phyloP scores from a whole-genome alignment of 345 rosid species.

The Luvunga scandens region DNA sequence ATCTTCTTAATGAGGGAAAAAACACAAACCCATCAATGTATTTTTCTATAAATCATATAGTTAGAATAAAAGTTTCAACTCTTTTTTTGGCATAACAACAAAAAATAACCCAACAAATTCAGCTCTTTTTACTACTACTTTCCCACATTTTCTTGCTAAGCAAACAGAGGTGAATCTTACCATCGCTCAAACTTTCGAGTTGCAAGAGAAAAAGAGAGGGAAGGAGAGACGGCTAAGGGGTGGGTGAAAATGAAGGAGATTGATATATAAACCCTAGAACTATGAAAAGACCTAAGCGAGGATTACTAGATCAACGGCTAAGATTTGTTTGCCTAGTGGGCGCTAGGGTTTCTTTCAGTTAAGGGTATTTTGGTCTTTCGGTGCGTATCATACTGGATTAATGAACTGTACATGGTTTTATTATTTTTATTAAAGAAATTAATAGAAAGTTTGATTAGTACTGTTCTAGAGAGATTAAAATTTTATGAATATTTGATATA shows the following conservation, averaged over 20 bases:
- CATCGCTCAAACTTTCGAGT: constrained; percentile 26
- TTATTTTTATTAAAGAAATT: too few relatives aligned
- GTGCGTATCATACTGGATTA: too few relatives aligned
- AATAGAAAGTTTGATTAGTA: background rate
- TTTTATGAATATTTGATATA: too few relatives aligned
- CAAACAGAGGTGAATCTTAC: constrained; percentile 11
- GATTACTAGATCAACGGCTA: constrained; percentile 21
- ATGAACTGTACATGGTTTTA: too few relatives aligned
- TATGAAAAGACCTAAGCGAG: background rate
- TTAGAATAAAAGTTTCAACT: background rate
- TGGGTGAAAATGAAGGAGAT: background rate
- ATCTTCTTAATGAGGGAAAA: background rate
- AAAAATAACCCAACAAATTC: background rate
- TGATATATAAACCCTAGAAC: constrained; percentile 23
- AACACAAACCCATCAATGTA: background rate
- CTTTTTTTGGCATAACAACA: background rate
- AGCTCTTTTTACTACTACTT: background rate
- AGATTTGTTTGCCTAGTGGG: background rate
- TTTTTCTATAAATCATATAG: background rate
- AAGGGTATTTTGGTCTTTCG: constrained; percentile 8
- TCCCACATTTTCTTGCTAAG: background rate
- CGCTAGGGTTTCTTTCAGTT: constrained; percentile 7
- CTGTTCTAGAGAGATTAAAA: background rate
- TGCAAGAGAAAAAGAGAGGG: background rate
- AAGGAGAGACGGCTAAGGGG: background rate